phyloP scores from a whole-genome alignment of 805 yeast species.

The Wickerhamiella brachini region DNA sequence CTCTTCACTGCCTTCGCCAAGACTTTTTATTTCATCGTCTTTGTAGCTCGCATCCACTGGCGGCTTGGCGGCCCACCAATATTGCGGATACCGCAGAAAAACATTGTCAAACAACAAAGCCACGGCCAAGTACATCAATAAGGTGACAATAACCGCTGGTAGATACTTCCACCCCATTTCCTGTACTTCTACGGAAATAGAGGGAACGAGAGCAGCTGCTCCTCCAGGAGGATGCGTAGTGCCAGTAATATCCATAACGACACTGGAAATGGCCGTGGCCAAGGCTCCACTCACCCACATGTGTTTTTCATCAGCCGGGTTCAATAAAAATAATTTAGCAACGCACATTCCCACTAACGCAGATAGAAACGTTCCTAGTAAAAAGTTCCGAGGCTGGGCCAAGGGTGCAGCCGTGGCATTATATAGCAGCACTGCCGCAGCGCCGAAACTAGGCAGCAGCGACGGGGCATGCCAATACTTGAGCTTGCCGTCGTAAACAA shows the following conservation, averaged over 20 bases:
- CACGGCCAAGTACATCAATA: slow-evolving; percentile 34
- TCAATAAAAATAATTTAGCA: slow-evolving; percentile 38
- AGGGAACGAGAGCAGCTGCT: slow-evolving; percentile 50
- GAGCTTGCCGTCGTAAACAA: slow-evolving; percentile 17
- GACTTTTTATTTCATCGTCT: background rate
- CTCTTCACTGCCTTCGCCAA: background rate
- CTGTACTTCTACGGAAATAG: slow-evolving; percentile 32
- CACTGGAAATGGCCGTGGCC: slow-evolving; percentile 41
- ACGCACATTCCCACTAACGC: slow-evolving; percentile 42
- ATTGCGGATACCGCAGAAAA: slow-evolving; percentile 38
- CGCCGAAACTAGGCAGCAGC: slow-evolving; percentile 33
- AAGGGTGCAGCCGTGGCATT: slow-evolving; percentile 44
- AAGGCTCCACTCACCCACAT: slow-evolving; percentile 47
- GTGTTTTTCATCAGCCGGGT: slow-evolving; percentile 31
- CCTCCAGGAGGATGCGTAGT: slow-evolving; percentile 65
- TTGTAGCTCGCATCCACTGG: background rate
- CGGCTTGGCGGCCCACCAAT: slow-evolving; percentile 28
- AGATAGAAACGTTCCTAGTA: slow-evolving; percentile 42
- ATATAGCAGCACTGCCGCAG: slow-evolving; percentile 45
- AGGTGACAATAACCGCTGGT: slow-evolving; percentile 39
- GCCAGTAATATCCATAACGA: slow-evolving; percentile 38
- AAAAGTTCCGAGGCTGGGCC: slow-evolving; percentile 49
- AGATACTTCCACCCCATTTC: slow-evolving; percentile 53
- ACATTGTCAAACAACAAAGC: slow-evolving; percentile 44
- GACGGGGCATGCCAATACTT: slow-evolving; percentile 15